Evolutionary conservation across 768 basidiomycete genomes (phyloP).

Genomic region (Mycena filopes): DNA sequence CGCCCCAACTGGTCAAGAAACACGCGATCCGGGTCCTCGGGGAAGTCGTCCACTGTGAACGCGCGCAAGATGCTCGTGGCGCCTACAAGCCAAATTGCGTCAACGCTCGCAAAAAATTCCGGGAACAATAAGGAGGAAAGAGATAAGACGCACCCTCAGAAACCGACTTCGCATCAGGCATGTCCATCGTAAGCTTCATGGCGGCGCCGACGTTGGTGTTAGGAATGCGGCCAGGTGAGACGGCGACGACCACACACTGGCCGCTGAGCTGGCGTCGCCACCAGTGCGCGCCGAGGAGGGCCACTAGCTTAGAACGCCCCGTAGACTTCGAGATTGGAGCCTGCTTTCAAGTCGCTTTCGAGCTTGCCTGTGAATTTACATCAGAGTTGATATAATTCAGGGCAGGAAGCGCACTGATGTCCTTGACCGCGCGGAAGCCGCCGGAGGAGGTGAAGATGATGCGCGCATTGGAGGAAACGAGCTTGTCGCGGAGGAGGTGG

Average conservation of each 20-base stretch:
- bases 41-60: constrained; percentile 19
- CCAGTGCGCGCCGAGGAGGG: constrained; percentile 25
- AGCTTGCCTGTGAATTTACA: neutral
- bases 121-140: neutral
- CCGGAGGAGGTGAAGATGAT: constrained; percentile 30
- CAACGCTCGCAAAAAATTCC: too few species aligned
- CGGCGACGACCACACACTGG: constrained; percentile 19
- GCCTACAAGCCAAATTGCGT: too few species aligned
- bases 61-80: constrained; percentile 21
- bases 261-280: constrained; percentile 7
- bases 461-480: constrained; percentile 18
- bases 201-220: constrained; percentile 9
- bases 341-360: constrained; percentile 3
- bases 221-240: constrained; percentile 26
- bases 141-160: neutral
- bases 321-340: neutral
- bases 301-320: constrained; percentile 12
- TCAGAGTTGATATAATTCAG: neutral
- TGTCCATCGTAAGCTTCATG: neutral
- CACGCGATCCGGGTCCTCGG: constrained; percentile 17
- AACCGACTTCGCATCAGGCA: constrained; percentile 16
- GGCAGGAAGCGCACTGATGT: constrained; percentile 12
- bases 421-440: constrained; percentile 15
- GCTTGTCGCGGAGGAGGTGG: constrained; percentile 26
- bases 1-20: too few species aligned